phyloP scores from a whole-genome alignment of 257 asterid genomes.

The Solanum corneliomulleri region DNA sequence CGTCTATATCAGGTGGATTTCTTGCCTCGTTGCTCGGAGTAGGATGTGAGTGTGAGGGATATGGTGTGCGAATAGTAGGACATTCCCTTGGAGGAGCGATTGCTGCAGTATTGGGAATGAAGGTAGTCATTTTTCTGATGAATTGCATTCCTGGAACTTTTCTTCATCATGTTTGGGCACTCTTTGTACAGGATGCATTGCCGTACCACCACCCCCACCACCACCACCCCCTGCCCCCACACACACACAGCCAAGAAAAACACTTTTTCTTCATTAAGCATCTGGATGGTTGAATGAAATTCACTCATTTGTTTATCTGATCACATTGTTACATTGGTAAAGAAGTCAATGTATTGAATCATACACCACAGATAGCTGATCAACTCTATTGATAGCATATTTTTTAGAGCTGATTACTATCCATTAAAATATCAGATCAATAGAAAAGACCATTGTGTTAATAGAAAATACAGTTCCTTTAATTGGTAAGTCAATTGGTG shows the following conservation, averaged over 20 bases:
- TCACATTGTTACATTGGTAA: background rate
- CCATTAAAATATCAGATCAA: too few species aligned
- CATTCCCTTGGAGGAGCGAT: slow-evolving; percentile 28
- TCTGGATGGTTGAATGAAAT: background rate
- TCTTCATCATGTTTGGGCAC: background rate
- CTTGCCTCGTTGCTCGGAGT: slow-evolving; percentile 13
- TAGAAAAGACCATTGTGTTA: background rate
- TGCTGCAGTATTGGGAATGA: slow-evolving; percentile 18
- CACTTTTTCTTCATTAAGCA: background rate
- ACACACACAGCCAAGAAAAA: background rate
- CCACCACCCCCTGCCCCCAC: background rate
- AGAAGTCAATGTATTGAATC: background rate
- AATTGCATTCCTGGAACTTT: background rate
- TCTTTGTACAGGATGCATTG: background rate
- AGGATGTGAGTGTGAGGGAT: slow-evolving; percentile 20
- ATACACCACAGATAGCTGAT: too few species aligned
- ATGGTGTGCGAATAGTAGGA: slow-evolving; percentile 20
- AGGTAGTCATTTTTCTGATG: slow-evolving; percentile 2
- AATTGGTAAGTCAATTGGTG: background rate
- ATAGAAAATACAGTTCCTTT: background rate
- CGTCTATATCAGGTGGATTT: slow-evolving; percentile 10
- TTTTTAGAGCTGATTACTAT: too few species aligned
- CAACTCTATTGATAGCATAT: too few species aligned
- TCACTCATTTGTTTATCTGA: background rate
- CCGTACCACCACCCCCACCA: background rate